phyloP scores from a whole-genome alignment of 768 basidiomycete species.

The Trametes coccinea region DNA sequence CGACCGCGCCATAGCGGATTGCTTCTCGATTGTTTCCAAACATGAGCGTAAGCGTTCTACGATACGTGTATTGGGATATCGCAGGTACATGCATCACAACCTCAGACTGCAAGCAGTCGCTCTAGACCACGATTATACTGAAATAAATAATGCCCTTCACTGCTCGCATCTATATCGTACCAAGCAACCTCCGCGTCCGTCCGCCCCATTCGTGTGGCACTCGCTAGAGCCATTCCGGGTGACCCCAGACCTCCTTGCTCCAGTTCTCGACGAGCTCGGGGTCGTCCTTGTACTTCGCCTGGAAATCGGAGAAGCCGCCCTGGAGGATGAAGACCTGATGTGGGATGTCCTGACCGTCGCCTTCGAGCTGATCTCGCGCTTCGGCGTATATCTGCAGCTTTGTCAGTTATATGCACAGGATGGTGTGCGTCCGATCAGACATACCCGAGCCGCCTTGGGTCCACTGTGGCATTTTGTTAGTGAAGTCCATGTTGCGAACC shows the following conservation, averaged over 20 bases:
- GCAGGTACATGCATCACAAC: neutral
- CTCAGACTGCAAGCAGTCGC: neutral
- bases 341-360: slow-evolving; percentile 42
- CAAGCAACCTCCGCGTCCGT: too few species aligned
- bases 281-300: slow-evolving; percentile 71
- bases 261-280: slow-evolving; percentile 74
- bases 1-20: too few species aligned
- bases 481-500: neutral
- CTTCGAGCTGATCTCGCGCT: slow-evolving; percentile 48
- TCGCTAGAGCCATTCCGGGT: slow-evolving; percentile 28
- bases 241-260: slow-evolving; percentile 64
- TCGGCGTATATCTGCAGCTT: slow-evolving; percentile 63
- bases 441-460: slow-evolving; percentile 74
- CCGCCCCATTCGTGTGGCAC: neutral
- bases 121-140: slow-evolving; percentile 2
- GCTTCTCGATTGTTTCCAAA: too few species aligned
- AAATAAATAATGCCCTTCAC: slow-evolving; percentile 5
- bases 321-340: slow-evolving; percentile 66
- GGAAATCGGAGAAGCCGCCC: slow-evolving; percentile 75
- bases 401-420: neutral
- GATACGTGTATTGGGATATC: too few species aligned
- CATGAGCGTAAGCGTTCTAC: too few species aligned
- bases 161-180: neutral
- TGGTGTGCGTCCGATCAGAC: slow-evolving; percentile 19
- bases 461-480: slow-evolving; percentile 47